A percentile compares a stretch with the other conserved stretches of the same genome.
Conservation (phyloP, 352 stramenopile genomes). For the Saprolegnia diclina region DNA sequence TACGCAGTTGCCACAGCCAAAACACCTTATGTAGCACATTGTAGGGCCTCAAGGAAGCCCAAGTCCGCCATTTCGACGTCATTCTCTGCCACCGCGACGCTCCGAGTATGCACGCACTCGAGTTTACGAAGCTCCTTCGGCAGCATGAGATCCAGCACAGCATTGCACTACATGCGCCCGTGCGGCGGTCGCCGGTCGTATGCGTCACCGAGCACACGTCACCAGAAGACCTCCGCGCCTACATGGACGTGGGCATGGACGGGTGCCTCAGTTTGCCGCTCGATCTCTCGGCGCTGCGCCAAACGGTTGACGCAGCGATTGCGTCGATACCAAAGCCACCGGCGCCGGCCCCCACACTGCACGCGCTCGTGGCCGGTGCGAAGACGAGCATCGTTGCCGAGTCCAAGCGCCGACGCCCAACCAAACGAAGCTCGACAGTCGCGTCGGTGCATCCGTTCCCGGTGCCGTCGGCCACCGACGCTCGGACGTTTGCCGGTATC, state of each 20-base stretch:
- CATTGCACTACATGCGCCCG: slow-evolving; percentile 31
- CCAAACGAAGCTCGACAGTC: not conserved
- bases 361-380: slow-evolving; percentile 38
- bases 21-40: not conserved
- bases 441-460: slow-evolving; percentile 37
- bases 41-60: slow-evolving; percentile 44
- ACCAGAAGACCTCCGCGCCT: slow-evolving; percentile 66
- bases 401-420: not conserved
- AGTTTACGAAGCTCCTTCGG: slow-evolving; percentile 72
- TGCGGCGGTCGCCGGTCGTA: slow-evolving; percentile 50
- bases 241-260: slow-evolving; percentile 88
- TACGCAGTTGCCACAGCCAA: slow-evolving; percentile 11
- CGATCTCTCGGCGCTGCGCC: slow-evolving; percentile 48
- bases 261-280: slow-evolving; percentile 86
- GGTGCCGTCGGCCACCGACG: slow-evolving; percentile 42
- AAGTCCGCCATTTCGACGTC: slow-evolving; percentile 67
- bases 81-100: slow-evolving; percentile 81
- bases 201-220: slow-evolving; percentile 62
- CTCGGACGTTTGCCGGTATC: slow-evolving; percentile 39
- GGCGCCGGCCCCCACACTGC: slow-evolving; percentile 34
- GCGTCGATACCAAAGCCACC: slow-evolving; percentile 31
- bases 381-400: slow-evolving; percentile 35
- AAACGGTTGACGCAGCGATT: slow-evolving; percentile 79
- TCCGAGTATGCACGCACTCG: slow-evolving; percentile 50
- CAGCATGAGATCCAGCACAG: slow-evolving; percentile 65